Base-by-base conservation (phyloP, 2,329 filamentous ascomycete species). In the Triangularia setosa region DNA sequence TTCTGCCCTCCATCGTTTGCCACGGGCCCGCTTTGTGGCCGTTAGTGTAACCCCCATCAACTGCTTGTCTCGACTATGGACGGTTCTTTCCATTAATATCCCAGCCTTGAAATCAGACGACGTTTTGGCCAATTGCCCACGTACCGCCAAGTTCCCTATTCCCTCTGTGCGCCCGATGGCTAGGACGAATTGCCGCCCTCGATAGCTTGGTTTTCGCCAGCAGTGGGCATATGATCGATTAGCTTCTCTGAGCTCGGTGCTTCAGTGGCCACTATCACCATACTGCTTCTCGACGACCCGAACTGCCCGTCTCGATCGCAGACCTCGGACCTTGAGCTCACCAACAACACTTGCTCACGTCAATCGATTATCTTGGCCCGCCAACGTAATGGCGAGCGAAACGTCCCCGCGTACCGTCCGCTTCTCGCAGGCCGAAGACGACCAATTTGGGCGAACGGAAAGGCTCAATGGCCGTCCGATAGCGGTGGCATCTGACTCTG, bases 321-420 rank as follows among this genome's bases (percentile, higher is more conserved):
- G 40, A 2, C 7, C 18, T 21, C n/a, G n/a, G 40, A 11, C 12
- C 24, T 27, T 16, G 52, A 25, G 4, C 4, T 24, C 18, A 27
- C 52, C 24, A 25, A 53, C 21, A 52, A n/a, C 35, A 44, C 11
- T n/a, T 27, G 30, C 58, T 23, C 35, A 21, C 6, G 21, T 35
- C 18, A 11, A 18, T 23, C 25, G 40, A 24, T 25, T 55, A 28
- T 4, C n/a, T 25, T 56, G 55, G n/a, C 53, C 48, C 24, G 35
- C 14, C 52, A 28, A 44, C 57, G 55, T 24, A 21, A 77, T 77
- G 75, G 69, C 76, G 72, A 74, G 79, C 70, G 84, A 87, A 68
- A 74, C 80, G 35, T 84, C 84, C 11, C 82, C 84, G 59, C 81
- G 84, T 70, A 79, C 80, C 67, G 83, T 87, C 68, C 82, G 84